Conservation (phyloP, 768 basidiomycete species). For the Cyathus striatus region DNA sequence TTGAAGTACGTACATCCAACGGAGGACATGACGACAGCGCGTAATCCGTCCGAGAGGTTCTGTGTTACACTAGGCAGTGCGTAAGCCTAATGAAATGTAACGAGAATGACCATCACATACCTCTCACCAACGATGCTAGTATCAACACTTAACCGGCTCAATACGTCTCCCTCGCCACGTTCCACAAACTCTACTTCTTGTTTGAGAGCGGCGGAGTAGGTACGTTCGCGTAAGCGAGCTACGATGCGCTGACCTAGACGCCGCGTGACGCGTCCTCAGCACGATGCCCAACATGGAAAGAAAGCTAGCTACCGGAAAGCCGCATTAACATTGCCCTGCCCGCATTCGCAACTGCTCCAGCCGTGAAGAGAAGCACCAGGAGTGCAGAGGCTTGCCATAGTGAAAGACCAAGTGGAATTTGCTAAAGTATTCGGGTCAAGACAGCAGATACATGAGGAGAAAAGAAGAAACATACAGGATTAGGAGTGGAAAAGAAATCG, state of each 20-base stretch:
- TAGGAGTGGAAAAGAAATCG: slow-evolving; percentile 78
- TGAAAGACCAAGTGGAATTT: slow-evolving; percentile 77
- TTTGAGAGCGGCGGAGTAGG: slow-evolving; percentile 75
- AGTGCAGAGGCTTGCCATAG: slow-evolving; percentile 74
- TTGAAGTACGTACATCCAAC: slow-evolving; percentile 68
- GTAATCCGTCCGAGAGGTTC: slow-evolving; percentile 74
- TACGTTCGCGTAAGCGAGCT: slow-evolving; percentile 75
- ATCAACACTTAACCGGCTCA: slow-evolving; percentile 87
- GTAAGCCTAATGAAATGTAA: slow-evolving; percentile 1
- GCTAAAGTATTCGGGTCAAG: slow-evolving; percentile 26
- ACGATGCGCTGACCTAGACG: slow-evolving; percentile 80
- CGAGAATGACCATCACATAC: slow-evolving; percentile 27
- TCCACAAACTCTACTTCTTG: slow-evolving; percentile 96
- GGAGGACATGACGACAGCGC: slow-evolving; percentile 88
- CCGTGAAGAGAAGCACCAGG: slow-evolving; percentile 72
- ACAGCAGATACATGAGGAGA: not conserved
- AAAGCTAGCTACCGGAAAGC: slow-evolving; percentile 54
- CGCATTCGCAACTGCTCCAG: slow-evolving; percentile 86
- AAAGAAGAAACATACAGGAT: slow-evolving; percentile 49
- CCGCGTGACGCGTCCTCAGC: not conserved
- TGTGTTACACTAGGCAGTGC: slow-evolving; percentile 55
- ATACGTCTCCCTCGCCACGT: slow-evolving; percentile 87
- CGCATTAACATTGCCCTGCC: slow-evolving; percentile 82
- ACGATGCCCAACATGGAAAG: not conserved
- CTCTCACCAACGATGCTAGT: slow-evolving; percentile 93